These are phyloP conservation scores for Hapsidospora chrysogenum DNA, from an alignment of 495 filamentous ascomycete genomes.

Conservation along the genomic window DNA sequence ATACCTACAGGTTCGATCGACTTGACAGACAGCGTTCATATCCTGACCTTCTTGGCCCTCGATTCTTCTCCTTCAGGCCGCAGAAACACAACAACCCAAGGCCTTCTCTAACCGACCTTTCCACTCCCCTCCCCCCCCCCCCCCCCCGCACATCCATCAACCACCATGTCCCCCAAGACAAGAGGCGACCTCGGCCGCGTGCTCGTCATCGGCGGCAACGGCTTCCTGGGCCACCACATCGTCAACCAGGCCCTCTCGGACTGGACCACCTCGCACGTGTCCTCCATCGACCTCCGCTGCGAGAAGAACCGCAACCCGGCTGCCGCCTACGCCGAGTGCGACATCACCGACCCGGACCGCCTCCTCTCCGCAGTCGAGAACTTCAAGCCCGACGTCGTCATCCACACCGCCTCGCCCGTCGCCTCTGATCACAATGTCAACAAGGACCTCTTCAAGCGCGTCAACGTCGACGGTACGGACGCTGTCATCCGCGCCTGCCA, in stretches of 20 bases:
- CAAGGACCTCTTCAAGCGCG: conserved; percentile 54
- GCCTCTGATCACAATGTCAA: conserved; percentile 27
- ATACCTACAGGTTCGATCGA: too few relatives aligned
- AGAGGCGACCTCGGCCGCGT: conserved; percentile 34
- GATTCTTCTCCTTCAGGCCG: too few relatives aligned
- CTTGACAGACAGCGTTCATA: too few relatives aligned
- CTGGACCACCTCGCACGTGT: conserved; percentile 41
- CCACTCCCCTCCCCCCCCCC: background rate
- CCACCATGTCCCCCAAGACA: conserved; percentile 7
- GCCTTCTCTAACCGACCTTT: background rate
- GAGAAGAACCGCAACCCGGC: conserved; percentile 53
- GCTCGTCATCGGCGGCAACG: conserved; percentile 52
- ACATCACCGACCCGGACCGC: conserved; percentile 60
- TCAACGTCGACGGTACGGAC: conserved; percentile 84
- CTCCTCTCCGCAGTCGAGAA: conserved; percentile 50
- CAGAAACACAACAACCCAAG: too few relatives aligned
- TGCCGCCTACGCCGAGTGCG: conserved; percentile 62
- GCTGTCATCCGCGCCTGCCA: conserved; percentile 60
- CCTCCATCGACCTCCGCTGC: conserved; percentile 76
- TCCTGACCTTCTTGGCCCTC: too few relatives aligned
- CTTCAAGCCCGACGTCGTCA: conserved; percentile 71
- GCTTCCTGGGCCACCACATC: conserved; percentile 56
- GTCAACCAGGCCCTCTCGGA: conserved; percentile 39
- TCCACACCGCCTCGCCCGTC: conserved; percentile 80
- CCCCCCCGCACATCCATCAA: background rate